Base-by-base conservation (phyloP, 495 filamentous ascomycete genomes). In the Rostrohypoxylon terebratum region DNA sequence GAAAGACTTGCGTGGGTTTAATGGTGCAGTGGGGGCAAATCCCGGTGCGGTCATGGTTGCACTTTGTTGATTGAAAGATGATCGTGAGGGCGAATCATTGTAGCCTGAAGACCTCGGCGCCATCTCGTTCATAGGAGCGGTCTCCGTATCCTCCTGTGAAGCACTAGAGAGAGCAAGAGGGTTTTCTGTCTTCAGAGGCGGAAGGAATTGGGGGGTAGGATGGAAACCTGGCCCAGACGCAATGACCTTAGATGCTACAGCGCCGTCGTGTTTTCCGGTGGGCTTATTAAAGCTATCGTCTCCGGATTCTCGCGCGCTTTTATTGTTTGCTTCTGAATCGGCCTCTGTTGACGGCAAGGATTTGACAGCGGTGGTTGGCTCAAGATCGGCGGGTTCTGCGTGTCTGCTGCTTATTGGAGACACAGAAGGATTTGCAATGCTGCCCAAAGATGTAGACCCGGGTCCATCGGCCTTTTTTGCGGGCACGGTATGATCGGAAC, bases 21-120 rank as follows among this genome's bases (percentile, higher is more conserved):
- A 70, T 5, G 86, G 87, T 18, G 82, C 85, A 5, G 82, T 81
- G 1, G 86, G 84, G 13, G 82, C 74, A 33, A 86, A 80, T 1
- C 77, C 75, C 20, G 76, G 47, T 10, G 53, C 18, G 1, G 71
- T 57, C 5, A 66, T 64, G 23, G 68, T 55, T 16, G 70, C 69
- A 7, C 73, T 70, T 9, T 79, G 68, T 0, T 62, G 73, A 25
- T 59, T 58, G 25, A 50, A 71, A 21, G 55, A 64, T 47, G 44
- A 31, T n/a, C 61, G 69, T 6, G 33, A 44, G 1, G 54, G 48
- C 7, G 60, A 76, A 38, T 48, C 59, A 23, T 42, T 57, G 0
- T 59, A 71, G 3, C 14, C 33, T 13, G 54, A 63, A 36, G 42
- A 40, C 5, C 50, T 45, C 3, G 45, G 59, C n/a, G 44, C 62